Conservation (phyloP, 139 green algal genomes). For the Nannochloris sp. region DNA sequence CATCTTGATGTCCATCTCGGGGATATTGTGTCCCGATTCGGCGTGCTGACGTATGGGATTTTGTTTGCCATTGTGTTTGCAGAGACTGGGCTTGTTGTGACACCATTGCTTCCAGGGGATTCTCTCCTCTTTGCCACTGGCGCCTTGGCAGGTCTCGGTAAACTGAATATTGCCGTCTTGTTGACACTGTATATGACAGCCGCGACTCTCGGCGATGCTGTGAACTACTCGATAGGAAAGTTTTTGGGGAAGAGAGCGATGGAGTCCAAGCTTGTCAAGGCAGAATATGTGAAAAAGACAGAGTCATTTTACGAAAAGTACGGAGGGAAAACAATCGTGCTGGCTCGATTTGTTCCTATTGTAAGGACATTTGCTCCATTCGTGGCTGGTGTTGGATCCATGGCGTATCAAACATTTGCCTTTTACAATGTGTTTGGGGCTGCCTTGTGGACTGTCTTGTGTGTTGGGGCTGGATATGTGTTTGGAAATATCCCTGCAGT, state of each 20-base stretch:
- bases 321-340: conserved; percentile 78
- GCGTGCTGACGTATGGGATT: conserved; percentile 63
- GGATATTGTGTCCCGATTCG: conserved; percentile 57
- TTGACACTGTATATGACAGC: conserved; percentile 54
- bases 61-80: conserved; percentile 68
- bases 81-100: conserved; percentile 68
- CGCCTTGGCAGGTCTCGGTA: conserved; percentile 69
- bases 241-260: conserved; percentile 38
- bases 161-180: conserved; percentile 49
- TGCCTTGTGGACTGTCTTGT: conserved; percentile 71
- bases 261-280: conserved; percentile 41
- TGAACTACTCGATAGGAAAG: conserved; percentile 69
- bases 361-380: conserved; percentile 90
- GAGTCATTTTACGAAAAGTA: conserved; percentile 75
- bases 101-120: conserved; percentile 84
- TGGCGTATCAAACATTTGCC: conserved; percentile 61
- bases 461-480: conserved; percentile 61
- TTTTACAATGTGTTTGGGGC: conserved; percentile 82
- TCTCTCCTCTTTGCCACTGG: conserved; percentile 88
- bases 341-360: conserved; percentile 88
- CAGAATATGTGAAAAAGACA: conserved; percentile 69
- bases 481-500: conserved; percentile 86
- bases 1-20: conserved; percentile 78
- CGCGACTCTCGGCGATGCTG: conserved; percentile 77
- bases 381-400: conserved; percentile 76